Evolutionary conservation across 805 yeast species (phyloP).

Genomic region (Yamadazyma kitorensis): DNA sequence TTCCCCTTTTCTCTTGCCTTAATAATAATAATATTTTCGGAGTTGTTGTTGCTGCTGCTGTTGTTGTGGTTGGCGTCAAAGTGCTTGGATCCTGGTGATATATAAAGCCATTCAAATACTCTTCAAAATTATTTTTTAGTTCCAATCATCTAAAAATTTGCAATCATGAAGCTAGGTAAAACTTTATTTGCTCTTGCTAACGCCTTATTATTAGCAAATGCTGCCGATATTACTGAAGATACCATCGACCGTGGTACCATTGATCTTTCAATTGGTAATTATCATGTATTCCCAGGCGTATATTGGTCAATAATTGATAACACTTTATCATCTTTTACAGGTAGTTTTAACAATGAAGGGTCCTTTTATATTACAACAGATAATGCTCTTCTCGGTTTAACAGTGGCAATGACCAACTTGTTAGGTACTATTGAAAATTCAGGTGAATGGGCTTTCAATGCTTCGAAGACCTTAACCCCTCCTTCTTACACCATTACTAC

Average conservation of each 20-base stretch:
- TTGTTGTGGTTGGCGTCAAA: no score
- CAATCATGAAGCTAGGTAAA: no score
- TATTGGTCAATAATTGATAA: conserved; percentile 26
- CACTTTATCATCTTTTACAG: conserved; percentile 19
- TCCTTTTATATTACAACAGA: conserved; percentile 19
- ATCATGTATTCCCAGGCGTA: conserved; percentile 19
- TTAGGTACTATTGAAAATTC: conserved; percentile 7
- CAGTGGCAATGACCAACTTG: conserved; percentile 11
- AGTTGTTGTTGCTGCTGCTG: no score
- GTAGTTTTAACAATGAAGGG: conserved; percentile 20
- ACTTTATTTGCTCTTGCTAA: conserved; percentile 1
- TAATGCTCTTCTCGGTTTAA: conserved; percentile 14
- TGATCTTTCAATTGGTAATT: conserved; percentile 17
- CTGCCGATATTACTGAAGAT: conserved; percentile 14
- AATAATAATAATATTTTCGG: no score
- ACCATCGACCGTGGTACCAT: conserved; percentile 19
- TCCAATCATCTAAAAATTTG: no score
- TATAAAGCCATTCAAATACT: no score
- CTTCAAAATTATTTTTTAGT: no score
- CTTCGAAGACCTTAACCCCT: conserved; percentile 11
- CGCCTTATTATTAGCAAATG: conserved; percentile 1
- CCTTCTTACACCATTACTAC: conserved; percentile 13
- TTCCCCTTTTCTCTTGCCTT: no score
- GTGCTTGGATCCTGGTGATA: no score
- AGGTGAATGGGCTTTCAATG: conserved; percentile 18